These are phyloP conservation scores for Dioszegia hungarica DNA, from an alignment of 768 basidiomycete genomes.

Conservation along the genomic window DNA sequence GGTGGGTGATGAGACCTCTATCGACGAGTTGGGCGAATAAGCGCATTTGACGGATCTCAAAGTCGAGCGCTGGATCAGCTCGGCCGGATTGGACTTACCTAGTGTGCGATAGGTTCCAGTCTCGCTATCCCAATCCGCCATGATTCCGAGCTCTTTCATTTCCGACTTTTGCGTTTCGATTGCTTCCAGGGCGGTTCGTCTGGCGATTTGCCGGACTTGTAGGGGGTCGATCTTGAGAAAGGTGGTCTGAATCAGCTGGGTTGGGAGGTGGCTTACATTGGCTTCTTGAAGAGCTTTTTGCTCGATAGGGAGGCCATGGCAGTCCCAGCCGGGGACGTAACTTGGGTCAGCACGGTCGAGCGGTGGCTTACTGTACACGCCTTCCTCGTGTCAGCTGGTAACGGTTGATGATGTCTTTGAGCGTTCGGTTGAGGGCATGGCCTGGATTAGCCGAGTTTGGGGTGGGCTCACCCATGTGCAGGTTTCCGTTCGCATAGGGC, in stretches of 20 bases:
- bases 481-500: conserved; percentile 91
- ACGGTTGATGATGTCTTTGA: conserved; percentile 93
- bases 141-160: conserved; percentile 75
- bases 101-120: conserved; percentile 71
- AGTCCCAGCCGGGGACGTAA: conserved; percentile 95
- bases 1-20: conserved; percentile 75
- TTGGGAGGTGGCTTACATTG: conserved; percentile 52
- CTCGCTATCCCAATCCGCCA: conserved; percentile 77
- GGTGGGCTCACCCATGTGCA: conserved; percentile 73
- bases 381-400: conserved; percentile 73
- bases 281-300: conserved; percentile 81
- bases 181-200: conserved; percentile 66
- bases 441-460: conserved; percentile 54
- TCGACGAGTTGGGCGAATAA: conserved; percentile 85
- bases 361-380: conserved; percentile 66
- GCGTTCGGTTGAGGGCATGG: conserved; percentile 89
- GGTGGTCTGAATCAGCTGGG: conserved; percentile 49
- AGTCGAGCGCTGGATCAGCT: conserved; percentile 63
- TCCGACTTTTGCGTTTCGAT: conserved; percentile 71
- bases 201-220: conserved; percentile 66
- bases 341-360: conserved; percentile 52
- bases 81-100: conserved; percentile 53
- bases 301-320: conserved; percentile 95
- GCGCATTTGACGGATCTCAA: conserved; percentile 79
- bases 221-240: conserved; percentile 59